Conservation (phyloP, 768 basidiomycete species). For the Clitopilus passeckerianus region DNA sequence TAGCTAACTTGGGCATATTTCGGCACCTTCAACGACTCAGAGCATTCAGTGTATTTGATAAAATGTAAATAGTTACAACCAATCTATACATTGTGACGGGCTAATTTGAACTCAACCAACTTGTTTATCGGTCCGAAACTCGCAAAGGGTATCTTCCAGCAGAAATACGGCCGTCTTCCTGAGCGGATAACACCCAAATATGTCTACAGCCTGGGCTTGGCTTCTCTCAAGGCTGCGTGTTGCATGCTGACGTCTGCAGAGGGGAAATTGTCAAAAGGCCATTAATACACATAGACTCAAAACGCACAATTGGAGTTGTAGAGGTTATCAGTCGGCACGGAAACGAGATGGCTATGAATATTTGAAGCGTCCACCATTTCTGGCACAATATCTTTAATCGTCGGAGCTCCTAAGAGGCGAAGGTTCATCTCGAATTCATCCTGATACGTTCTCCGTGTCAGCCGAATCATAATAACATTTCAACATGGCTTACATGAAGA, state of each 20-base stretch:
- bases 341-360: slow-evolving; percentile 57
- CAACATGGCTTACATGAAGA: slow-evolving; percentile 44
- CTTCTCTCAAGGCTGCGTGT: slow-evolving; percentile 20
- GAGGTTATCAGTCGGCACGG: slow-evolving; percentile 69
- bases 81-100: too few relatives aligned
- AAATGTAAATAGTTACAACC: too few relatives aligned
- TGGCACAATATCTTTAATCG: slow-evolving; percentile 72
- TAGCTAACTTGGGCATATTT: too few relatives aligned
- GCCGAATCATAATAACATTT: not conserved
- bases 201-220: slow-evolving; percentile 9
- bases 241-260: slow-evolving; percentile 30
- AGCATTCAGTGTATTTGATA: too few relatives aligned
- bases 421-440: slow-evolving; percentile 99
- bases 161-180: not conserved
- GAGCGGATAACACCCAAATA: not conserved
- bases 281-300: not conserved
- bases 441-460: slow-evolving; percentile 29
- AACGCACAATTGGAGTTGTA: slow-evolving; percentile 79
- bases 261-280: not conserved
- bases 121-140: too few relatives aligned
- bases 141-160: too few relatives aligned
- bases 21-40: too few relatives aligned
- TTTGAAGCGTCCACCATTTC: slow-evolving; percentile 87
- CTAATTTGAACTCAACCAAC: too few relatives aligned
- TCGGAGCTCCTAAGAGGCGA: slow-evolving; percentile 83